These are phyloP conservation scores for Penicillium ucsense DNA, from an alignment of 495 filamentous ascomycete species.

Conservation along the genomic window DNA sequence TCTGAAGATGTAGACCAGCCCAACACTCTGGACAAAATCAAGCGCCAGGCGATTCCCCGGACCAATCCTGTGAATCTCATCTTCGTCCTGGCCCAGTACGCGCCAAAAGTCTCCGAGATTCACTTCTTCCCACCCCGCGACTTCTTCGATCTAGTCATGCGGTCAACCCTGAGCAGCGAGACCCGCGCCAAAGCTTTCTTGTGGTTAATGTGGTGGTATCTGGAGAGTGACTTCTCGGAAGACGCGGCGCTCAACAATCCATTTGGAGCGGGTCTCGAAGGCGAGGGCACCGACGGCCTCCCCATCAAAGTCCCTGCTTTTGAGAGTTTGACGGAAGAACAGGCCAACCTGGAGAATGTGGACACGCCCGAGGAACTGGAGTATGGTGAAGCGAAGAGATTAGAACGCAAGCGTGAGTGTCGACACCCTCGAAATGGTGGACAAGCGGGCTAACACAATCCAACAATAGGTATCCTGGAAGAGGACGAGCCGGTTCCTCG, in stretches of 20 bases:
- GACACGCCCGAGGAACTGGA: constrained; percentile 77
- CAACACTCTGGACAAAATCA: constrained; percentile 74
- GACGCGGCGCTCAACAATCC: constrained; percentile 82
- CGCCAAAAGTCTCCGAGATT: constrained; percentile 80
- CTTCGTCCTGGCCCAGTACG: constrained; percentile 87
- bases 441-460: not conserved
- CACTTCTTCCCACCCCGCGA: constrained; percentile 82
- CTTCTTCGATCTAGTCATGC: constrained; percentile 96
- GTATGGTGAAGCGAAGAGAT: constrained; percentile 77
- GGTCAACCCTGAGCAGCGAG: constrained; percentile 67
- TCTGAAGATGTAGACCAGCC: constrained; percentile 90
- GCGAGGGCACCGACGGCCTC: constrained; percentile 48
- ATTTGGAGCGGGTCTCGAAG: constrained; percentile 67
- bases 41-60: constrained; percentile 54
- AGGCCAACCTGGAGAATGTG: constrained; percentile 78
- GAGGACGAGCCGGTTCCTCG: constrained; percentile 53
- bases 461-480: constrained; percentile 40
- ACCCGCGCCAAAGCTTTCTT: constrained; percentile 84
- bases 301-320: constrained; percentile 78
- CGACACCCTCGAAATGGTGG: not conserved
- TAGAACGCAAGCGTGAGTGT: constrained; percentile 63
- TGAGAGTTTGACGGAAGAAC: constrained; percentile 62
- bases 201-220: constrained; percentile 98
- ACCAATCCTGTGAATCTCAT: constrained; percentile 97
- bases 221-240: constrained; percentile 87